A percentile compares a stretch with the other conserved stretches of the same genome.
These are phyloP conservation scores for Colletotrichum theobromicola DNA, from an alignment of 2,329 filamentous ascomycete genomes.

Conservation along the genomic window DNA sequence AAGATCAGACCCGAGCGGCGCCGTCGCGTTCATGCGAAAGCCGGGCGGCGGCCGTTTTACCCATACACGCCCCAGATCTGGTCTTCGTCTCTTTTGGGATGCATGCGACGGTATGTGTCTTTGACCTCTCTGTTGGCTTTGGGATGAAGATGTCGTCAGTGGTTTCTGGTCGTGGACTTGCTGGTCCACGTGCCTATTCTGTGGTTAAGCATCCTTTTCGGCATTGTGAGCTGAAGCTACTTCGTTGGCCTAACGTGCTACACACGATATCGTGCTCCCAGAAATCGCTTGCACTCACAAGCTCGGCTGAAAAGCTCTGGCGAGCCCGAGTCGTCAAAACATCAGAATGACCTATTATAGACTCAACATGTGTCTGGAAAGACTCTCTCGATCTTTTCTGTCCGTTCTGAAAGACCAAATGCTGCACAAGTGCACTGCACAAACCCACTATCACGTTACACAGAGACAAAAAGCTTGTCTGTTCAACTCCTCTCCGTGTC, in stretches of 20 bases:
- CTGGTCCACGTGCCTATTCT: background rate
- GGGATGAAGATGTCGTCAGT: background rate
- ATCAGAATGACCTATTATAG: accelerated
- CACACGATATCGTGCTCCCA: background rate
- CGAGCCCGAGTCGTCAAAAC: accelerated
- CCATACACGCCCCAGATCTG: background rate
- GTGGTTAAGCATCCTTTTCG: background rate
- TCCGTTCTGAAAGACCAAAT: background rate
- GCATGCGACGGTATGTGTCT: background rate
- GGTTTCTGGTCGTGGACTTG: background rate
- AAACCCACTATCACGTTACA: background rate
- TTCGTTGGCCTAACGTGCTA: background rate
- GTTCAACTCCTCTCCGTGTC: background rate
- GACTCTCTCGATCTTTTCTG: background rate
- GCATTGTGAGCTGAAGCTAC: accelerated
- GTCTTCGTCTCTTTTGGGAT: background rate
- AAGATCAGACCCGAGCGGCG: background rate
- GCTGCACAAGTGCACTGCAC: background rate
- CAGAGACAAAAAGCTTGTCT: background rate
- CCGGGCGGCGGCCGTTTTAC: background rate
- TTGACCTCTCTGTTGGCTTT: background rate
- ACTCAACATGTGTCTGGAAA: accelerated
- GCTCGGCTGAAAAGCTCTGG: accelerated
- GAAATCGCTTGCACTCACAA: background rate
- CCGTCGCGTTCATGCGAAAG: background rate